Percentiles rank a stretch among this genome's conserved stretches.
Evolutionary conservation across 2,329 filamentous ascomycete genomes (phyloP).

Genomic region (Zopfia rhizophila): DNA sequence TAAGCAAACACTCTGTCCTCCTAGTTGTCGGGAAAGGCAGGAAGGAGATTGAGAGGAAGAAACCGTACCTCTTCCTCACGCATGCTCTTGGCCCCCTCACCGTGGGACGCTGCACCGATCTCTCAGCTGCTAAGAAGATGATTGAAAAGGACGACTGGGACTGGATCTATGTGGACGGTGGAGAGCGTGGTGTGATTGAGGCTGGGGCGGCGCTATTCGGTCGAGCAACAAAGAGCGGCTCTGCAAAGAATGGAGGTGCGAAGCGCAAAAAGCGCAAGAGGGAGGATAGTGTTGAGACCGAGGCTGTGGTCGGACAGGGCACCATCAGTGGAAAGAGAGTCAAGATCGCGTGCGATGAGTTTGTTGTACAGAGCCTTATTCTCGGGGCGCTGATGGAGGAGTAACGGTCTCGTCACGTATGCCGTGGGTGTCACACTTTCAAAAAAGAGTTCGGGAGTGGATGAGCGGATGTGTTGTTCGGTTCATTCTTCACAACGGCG

Average conservation of each 20-base stretch:
- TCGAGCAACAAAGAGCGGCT: conserved; percentile 19
- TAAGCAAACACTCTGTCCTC: conserved; percentile 74
- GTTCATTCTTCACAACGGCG: too few relatives aligned
- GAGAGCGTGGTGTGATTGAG: conserved; percentile 66
- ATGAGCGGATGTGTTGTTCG: too few relatives aligned
- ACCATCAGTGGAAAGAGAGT: conserved; percentile 62
- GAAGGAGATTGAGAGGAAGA: conserved; percentile 71
- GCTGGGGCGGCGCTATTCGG: conserved; percentile 63
- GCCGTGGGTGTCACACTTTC: too few relatives aligned
- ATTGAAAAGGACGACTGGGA: conserved; percentile 72
- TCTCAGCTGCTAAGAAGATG: conserved; percentile 71
- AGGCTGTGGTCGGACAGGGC: conserved; percentile 36
- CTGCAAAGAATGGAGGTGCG: conserved; percentile 9
- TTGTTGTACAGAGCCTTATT: conserved; percentile 92
- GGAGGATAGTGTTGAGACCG: conserved; percentile 40
- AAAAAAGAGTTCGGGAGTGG: too few relatives aligned
- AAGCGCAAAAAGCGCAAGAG: conserved; percentile 57
- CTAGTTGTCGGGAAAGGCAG: conserved; percentile 74
- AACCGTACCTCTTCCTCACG: conserved; percentile 82
- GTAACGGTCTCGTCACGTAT: too few relatives aligned
- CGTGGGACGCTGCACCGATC: conserved; percentile 72
- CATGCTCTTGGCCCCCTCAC: conserved; percentile 77
- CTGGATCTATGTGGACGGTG: conserved; percentile 83
- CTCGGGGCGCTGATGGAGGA: conserved; percentile 80
- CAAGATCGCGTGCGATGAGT: conserved; percentile 81